These are phyloP conservation scores for Colletotrichum musae DNA, from an alignment of 2,329 filamentous ascomycete species.

Conservation along the genomic window DNA sequence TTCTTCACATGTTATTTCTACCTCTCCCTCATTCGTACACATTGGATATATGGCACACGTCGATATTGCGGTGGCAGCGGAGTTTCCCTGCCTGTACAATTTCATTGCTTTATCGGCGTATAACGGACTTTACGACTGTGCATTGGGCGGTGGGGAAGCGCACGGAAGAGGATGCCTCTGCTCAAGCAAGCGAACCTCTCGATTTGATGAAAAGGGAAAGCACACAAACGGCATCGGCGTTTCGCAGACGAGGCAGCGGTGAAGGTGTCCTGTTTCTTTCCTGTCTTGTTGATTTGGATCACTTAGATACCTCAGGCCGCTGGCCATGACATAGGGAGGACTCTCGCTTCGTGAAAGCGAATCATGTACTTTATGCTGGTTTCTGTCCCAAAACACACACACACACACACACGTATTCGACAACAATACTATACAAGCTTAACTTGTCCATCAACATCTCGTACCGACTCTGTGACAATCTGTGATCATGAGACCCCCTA, in stretches of 20 bases:
- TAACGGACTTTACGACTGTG: conserved; percentile 21
- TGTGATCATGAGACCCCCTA: too few relatives aligned
- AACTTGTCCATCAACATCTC: neutral
- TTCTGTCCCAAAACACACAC: neutral
- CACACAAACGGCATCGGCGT: conserved; percentile 14
- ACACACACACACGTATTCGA: neutral
- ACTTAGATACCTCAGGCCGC: conserved; percentile 34
- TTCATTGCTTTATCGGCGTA: conserved; percentile 17
- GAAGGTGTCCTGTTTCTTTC: neutral
- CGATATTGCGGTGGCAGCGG: conserved; percentile 1
- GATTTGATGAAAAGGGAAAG: conserved; percentile 12
- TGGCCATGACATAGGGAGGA: conserved; percentile 24
- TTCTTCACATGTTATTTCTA: conserved; percentile 33
- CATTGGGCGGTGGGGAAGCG: conserved; percentile 8
- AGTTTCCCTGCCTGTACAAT: conserved; percentile 24
- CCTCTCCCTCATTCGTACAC: conserved; percentile 1
- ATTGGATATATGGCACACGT: conserved; percentile 24
- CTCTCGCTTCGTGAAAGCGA: conserved; percentile 28
- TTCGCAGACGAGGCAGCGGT: conserved; percentile 21
- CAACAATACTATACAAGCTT: conserved; percentile 28
- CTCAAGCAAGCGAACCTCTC: conserved; percentile 6
- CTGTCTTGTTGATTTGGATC: conserved; percentile 1
- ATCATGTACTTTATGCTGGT: conserved; percentile 9
- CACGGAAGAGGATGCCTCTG: conserved; percentile 17
- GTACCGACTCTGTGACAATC: too few relatives aligned